phyloP scores from a whole-genome alignment of 805 yeast genomes.

The Komagataella phaffii region DNA sequence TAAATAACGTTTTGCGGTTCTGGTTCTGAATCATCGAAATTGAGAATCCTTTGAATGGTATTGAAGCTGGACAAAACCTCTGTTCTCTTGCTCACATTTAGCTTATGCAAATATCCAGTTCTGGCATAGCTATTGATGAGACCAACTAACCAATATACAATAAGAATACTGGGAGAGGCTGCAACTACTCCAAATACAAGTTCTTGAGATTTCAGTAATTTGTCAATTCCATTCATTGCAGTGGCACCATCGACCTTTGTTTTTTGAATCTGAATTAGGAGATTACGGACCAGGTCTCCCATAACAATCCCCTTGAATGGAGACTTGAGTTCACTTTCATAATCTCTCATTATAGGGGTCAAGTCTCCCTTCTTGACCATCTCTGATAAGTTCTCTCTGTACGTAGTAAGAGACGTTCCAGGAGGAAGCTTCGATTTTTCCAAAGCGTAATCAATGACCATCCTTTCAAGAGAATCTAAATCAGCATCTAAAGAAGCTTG shows the following conservation, averaged over 20 bases:
- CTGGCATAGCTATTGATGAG: slow-evolving; percentile 15
- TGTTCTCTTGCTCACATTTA: slow-evolving; percentile 15
- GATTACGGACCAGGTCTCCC: slow-evolving; percentile 65
- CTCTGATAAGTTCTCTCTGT: slow-evolving; percentile 19
- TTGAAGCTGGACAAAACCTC: background rate
- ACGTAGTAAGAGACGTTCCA: slow-evolving; percentile 4
- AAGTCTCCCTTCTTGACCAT: slow-evolving; percentile 63
- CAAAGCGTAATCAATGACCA: slow-evolving; percentile 64
- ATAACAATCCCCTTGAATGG: slow-evolving; percentile 51
- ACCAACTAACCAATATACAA: slow-evolving; percentile 31
- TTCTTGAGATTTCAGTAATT: slow-evolving; percentile 79
- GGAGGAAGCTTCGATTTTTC: slow-evolving; percentile 12
- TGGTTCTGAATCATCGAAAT: slow-evolving; percentile 6
- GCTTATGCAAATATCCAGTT: slow-evolving; percentile 21
- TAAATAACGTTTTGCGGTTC: slow-evolving; percentile 13
- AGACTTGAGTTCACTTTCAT: slow-evolving; percentile 58
- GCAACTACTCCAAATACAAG: slow-evolving; percentile 90
- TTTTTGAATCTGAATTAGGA: slow-evolving; percentile 88
- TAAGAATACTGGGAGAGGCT: slow-evolving; percentile 63
- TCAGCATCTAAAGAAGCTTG: slow-evolving; percentile 72
- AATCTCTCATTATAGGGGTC: slow-evolving; percentile 65
- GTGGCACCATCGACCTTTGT: slow-evolving; percentile 90
- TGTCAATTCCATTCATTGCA: slow-evolving; percentile 85
- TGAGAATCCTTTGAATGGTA: slow-evolving; percentile 32
- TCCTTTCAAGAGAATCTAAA: slow-evolving; percentile 67